phyloP scores from a whole-genome alignment of 257 asterid genomes.

The Plantago ovata region DNA sequence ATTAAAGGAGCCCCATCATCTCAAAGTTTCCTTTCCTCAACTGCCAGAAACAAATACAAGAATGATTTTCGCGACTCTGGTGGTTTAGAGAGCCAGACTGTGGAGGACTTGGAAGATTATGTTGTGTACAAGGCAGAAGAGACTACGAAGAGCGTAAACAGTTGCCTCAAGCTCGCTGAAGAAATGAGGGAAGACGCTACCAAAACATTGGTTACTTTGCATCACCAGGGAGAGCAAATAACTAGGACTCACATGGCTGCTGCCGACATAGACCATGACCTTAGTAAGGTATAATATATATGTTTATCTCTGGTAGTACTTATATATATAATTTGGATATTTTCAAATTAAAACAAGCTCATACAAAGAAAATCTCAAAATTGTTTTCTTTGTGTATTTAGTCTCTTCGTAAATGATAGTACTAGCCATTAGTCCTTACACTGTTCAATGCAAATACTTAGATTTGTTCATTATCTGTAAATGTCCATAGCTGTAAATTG shows the following conservation, averaged over 20 bases:
- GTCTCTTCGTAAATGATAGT: too few relatives aligned
- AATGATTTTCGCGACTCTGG: constrained; percentile 63
- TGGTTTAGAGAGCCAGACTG: constrained; percentile 72
- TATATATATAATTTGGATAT: too few relatives aligned
- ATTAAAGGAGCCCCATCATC: constrained; percentile 38
- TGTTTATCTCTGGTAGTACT: constrained; percentile 2
- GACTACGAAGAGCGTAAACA: constrained; percentile 61
- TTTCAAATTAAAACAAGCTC: too few relatives aligned
- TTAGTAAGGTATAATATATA: constrained; percentile 90
- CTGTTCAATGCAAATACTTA: background rate
- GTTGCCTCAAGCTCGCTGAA: constrained; percentile 87
- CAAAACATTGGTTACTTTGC: constrained; percentile 70
- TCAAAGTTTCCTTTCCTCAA: constrained; percentile 31
- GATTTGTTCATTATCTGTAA: background rate
- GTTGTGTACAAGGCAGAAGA: constrained; percentile 78
- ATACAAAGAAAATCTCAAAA: too few relatives aligned
- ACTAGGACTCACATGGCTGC: constrained; percentile 76
- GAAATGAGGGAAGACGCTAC: constrained; percentile 90
- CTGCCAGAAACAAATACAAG: constrained; percentile 59
- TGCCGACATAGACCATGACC: constrained; percentile 86
- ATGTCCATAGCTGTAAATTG: background rate
- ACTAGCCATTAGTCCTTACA: background rate
- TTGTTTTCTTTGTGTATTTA: too few relatives aligned
- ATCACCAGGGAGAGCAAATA: constrained; percentile 97
- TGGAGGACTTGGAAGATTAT: constrained; percentile 73